A percentile compares a stretch with the other conserved stretches of the same genome.
Evolutionary conservation across 306 rosid genomes (phyloP).

Genomic region (Sindora glabra): DNA sequence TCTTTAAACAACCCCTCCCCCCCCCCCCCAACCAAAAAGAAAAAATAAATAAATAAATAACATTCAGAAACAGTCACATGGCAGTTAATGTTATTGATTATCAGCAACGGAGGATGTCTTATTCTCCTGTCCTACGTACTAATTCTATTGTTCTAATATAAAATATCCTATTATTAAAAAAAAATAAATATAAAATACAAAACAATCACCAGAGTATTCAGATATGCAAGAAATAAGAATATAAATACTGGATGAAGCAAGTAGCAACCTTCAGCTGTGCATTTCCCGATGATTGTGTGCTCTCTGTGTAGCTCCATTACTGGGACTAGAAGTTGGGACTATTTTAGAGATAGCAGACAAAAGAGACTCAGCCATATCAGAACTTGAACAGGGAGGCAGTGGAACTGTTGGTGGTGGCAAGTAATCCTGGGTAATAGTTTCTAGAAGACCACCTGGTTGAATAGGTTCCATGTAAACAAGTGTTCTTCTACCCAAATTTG

Average conservation of each 20-base stretch:
- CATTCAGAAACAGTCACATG: too few species aligned
- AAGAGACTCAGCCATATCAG: constrained; percentile 61
- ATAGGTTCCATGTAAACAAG: constrained; percentile 57
- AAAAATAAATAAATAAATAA: background rate
- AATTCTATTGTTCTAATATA: too few species aligned
- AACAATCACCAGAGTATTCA: background rate
- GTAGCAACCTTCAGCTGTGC: constrained; percentile 47
- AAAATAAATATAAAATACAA: too few species aligned
- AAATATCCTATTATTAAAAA: too few species aligned
- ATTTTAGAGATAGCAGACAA: constrained; percentile 37
- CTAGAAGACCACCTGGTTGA: constrained; percentile 39
- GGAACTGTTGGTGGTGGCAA: constrained; percentile 75
- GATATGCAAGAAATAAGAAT: background rate
- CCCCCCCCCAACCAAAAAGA: too few species aligned
- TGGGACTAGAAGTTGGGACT: constrained; percentile 22
- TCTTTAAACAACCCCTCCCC: too few species aligned
- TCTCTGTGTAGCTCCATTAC: background rate
- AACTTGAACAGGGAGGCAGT: constrained; percentile 32
- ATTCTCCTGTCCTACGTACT: too few species aligned
- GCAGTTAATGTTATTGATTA: too few species aligned
- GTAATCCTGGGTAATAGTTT: background rate
- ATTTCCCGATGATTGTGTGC: constrained; percentile 12
- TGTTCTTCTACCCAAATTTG: background rate
- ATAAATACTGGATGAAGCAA: constrained; percentile 31
- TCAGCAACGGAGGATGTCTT: too few species aligned